phyloP scores from a whole-genome alignment of 2,329 filamentous ascomycete genomes.

The Aspergillus sp. region DNA sequence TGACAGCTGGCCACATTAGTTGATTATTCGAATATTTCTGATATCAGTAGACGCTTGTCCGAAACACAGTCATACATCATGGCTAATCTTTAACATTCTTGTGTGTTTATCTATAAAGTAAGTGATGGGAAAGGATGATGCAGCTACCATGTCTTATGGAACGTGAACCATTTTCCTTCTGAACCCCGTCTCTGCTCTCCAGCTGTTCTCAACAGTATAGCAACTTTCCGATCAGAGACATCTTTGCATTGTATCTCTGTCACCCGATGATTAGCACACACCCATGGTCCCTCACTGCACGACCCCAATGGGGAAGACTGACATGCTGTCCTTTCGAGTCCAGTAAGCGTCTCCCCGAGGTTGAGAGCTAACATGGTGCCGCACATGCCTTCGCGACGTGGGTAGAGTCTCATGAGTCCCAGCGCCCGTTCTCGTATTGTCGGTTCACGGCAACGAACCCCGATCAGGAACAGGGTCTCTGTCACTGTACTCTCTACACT shows the following conservation, averaged over 20 bases:
- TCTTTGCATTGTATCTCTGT: not conserved
- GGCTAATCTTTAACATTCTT: too few relatives aligned
- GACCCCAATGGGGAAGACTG: not conserved
- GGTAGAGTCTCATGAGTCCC: not conserved
- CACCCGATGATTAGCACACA: constrained; percentile 2
- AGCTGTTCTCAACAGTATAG: not conserved
- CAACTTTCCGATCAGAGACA: not conserved
- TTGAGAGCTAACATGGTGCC: not conserved
- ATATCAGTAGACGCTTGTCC: too few relatives aligned
- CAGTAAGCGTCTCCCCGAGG: not conserved
- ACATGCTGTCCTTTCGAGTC: not conserved
- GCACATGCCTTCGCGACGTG: constrained; percentile 2
- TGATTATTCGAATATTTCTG: too few relatives aligned
- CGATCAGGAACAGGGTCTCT: not conserved
- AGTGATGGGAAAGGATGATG: too few relatives aligned
- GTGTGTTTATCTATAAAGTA: too few relatives aligned
- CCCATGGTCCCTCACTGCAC: not conserved
- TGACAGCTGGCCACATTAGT: too few relatives aligned
- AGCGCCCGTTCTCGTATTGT: not conserved
- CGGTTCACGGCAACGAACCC: not conserved
- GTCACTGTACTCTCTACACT: not conserved
- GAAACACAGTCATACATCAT: too few relatives aligned
- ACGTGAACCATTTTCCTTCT: not conserved
- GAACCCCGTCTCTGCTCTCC: not conserved
- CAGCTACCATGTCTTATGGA: not conserved